Evolutionary conservation across 2,329 filamentous ascomycete species (phyloP).

Genomic region (Colletotrichum eleusines): DNA sequence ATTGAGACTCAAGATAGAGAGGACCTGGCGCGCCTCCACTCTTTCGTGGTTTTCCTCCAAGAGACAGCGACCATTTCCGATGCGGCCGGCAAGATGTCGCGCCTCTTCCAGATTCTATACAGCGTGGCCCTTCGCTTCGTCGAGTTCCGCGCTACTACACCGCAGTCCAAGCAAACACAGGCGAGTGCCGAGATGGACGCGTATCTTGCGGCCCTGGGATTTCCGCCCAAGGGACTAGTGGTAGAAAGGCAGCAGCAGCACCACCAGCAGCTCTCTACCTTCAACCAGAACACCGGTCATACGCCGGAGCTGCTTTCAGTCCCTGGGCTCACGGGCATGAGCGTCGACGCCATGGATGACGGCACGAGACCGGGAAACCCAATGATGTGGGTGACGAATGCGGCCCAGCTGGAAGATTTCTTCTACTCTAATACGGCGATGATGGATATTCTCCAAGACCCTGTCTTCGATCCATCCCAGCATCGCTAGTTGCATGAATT

Average conservation of each 20-base stretch:
- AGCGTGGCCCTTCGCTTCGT: slow-evolving; percentile 70
- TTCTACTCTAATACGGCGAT: slow-evolving; percentile 55
- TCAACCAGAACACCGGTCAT: slow-evolving; percentile 24
- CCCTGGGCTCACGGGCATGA: not conserved
- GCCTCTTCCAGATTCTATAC: slow-evolving; percentile 69
- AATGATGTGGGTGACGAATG: slow-evolving; percentile 54
- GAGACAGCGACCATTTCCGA: slow-evolving; percentile 59
- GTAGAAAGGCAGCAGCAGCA: slow-evolving; percentile 4
- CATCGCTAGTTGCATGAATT: not conserved
- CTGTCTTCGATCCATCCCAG: not conserved
- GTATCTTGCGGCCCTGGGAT: slow-evolving; percentile 65
- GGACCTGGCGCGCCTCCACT: slow-evolving; percentile 60
- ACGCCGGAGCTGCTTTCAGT: not conserved
- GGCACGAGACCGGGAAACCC: slow-evolving; percentile 42
- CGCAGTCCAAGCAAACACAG: slow-evolving; percentile 50
- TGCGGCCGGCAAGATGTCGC: slow-evolving; percentile 66
- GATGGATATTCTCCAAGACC: slow-evolving; percentile 52
- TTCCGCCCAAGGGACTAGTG: slow-evolving; percentile 46
- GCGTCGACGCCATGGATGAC: slow-evolving; percentile 9
- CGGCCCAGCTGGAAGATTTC: slow-evolving; percentile 53
- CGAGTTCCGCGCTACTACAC: slow-evolving; percentile 59
- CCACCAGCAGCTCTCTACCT: slow-evolving; percentile 9
- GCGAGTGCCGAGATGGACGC: slow-evolving; percentile 58
- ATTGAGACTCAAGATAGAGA: slow-evolving; percentile 59
- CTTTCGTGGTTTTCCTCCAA: slow-evolving; percentile 65